Conservation (phyloP, 2,329 filamentous ascomycete genomes). For the Cladosporium velox region DNA sequence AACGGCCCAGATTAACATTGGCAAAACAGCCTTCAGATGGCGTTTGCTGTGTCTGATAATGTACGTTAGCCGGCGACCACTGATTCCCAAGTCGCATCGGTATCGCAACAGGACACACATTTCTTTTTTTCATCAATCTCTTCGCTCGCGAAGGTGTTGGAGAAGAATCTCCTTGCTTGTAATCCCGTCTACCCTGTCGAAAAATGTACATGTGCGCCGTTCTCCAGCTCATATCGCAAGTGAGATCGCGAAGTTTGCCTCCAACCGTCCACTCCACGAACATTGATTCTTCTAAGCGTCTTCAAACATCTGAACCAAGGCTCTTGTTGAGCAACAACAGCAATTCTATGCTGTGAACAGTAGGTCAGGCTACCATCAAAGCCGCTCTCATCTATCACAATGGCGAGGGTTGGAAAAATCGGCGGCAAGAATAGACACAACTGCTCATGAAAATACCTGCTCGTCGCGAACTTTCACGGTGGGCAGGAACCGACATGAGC, state of each 20-base stretch:
- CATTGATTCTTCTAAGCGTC: too few species aligned
- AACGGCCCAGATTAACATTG: not conserved
- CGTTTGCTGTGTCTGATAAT: not conserved
- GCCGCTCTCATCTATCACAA: not conserved
- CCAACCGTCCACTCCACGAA: not conserved
- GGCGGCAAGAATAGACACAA: not conserved
- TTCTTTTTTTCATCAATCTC: not conserved
- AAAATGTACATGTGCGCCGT: not conserved
- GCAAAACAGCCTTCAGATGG: not conserved
- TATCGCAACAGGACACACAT: not conserved
- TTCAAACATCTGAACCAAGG: too few species aligned
- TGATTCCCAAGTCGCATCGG: not conserved
- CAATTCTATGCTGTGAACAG: too few species aligned
- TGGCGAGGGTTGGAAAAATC: not conserved
- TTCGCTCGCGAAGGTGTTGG: conserved; percentile 1
- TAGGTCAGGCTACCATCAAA: not conserved
- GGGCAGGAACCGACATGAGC: not conserved
- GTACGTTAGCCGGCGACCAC: not conserved
- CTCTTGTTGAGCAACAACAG: not conserved
- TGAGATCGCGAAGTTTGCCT: not conserved
- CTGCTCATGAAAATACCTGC: not conserved
- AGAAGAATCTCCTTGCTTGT: not conserved
- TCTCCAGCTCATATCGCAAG: not conserved
- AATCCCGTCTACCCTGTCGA: not conserved
- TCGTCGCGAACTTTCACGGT: not conserved